A percentile compares a stretch with the other conserved stretches of the same genome.
These are phyloP conservation scores for Globisporangium camurandrum DNA, from an alignment of 352 stramenopile species.

Conservation along the genomic window DNA sequence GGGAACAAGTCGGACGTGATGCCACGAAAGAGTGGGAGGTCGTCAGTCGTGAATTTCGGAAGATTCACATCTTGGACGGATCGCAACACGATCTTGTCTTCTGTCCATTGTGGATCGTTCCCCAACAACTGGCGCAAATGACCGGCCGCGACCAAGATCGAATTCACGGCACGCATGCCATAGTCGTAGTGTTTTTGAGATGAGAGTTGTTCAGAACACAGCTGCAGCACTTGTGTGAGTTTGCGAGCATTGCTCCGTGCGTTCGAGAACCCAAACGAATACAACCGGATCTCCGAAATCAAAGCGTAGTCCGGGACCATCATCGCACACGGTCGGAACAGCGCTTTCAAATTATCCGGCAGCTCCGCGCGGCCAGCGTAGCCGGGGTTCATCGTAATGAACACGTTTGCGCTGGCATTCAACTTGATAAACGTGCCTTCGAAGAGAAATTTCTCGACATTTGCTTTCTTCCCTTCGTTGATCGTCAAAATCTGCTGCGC, in stretches of 20 bases:
- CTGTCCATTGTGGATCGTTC: slow-evolving; percentile 82
- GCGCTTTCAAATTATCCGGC: slow-evolving; percentile 91
- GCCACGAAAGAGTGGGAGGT: slow-evolving; percentile 89
- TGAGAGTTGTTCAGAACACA: slow-evolving; percentile 91
- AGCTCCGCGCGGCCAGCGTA: slow-evolving; percentile 94
- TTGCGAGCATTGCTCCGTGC: slow-evolving; percentile 88
- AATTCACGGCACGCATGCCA: slow-evolving; percentile 94
- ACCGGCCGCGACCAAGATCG: slow-evolving; percentile 90
- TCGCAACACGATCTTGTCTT: slow-evolving; percentile 89
- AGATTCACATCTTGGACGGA: slow-evolving; percentile 93
- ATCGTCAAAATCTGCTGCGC: slow-evolving; percentile 93
- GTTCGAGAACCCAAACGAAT: slow-evolving; percentile 90
- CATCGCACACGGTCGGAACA: slow-evolving; percentile 93
- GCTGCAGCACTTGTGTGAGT: slow-evolving; percentile 89
- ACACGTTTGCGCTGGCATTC: slow-evolving; percentile 89
- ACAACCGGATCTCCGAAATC: slow-evolving; percentile 92
- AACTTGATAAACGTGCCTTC: slow-evolving; percentile 92
- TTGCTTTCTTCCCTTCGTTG: slow-evolving; percentile 87
- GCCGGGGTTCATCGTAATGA: slow-evolving; percentile 95
- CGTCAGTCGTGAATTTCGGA: slow-evolving; percentile 91
- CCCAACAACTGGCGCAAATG: slow-evolving; percentile 86
- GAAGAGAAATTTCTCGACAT: slow-evolving; percentile 90
- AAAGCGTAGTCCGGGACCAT: slow-evolving; percentile 95
- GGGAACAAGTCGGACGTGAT: slow-evolving; percentile 94
- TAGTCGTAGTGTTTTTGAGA: slow-evolving; percentile 96